Evolutionary conservation across 2,329 filamentous ascomycete species (phyloP).

Genomic region (Massarina eburnea): DNA sequence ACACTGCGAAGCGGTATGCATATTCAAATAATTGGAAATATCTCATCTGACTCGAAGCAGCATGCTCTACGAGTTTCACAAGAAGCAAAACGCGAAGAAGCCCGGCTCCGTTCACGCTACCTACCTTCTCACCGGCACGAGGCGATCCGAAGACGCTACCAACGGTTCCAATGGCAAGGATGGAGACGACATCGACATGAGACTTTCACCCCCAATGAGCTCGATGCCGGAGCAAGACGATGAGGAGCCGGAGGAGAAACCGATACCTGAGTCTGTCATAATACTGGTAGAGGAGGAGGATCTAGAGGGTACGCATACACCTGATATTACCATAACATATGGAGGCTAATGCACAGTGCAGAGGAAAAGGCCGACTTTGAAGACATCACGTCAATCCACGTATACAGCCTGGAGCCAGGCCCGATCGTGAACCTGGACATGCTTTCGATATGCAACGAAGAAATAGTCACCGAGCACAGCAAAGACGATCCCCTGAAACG

Average conservation of each 20-base stretch:
- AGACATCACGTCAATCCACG: slow-evolving; percentile 74
- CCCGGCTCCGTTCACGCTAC: slow-evolving; percentile 81
- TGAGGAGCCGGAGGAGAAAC: slow-evolving; percentile 46
- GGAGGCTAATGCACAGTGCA: slow-evolving; percentile 41
- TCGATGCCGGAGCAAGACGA: slow-evolving; percentile 58
- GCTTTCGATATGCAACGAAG: slow-evolving; percentile 68
- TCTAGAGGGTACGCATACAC: slow-evolving; percentile 61
- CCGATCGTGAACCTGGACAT: slow-evolving; percentile 67
- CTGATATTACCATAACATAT: not conserved
- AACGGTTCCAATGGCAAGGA: slow-evolving; percentile 49
- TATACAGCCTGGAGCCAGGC: slow-evolving; percentile 80
- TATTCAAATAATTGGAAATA: not conserved
- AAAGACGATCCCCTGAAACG: slow-evolving; percentile 62
- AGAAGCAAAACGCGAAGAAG: slow-evolving; percentile 73
- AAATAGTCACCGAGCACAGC: slow-evolving; percentile 59
- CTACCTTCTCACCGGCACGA: slow-evolving; percentile 80
- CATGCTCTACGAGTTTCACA: slow-evolving; percentile 86
- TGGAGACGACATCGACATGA: slow-evolving; percentile 68
- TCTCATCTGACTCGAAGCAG: slow-evolving; percentile 48
- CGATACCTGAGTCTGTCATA: slow-evolving; percentile 60
- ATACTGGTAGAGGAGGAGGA: slow-evolving; percentile 72
- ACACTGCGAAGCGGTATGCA: slow-evolving; percentile 79
- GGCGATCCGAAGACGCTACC: slow-evolving; percentile 41
- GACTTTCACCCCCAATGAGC: slow-evolving; percentile 67
- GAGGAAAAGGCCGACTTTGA: slow-evolving; percentile 69